phyloP scores from a whole-genome alignment of 148 eudicot genomes.

The Limonium bicolor region DNA sequence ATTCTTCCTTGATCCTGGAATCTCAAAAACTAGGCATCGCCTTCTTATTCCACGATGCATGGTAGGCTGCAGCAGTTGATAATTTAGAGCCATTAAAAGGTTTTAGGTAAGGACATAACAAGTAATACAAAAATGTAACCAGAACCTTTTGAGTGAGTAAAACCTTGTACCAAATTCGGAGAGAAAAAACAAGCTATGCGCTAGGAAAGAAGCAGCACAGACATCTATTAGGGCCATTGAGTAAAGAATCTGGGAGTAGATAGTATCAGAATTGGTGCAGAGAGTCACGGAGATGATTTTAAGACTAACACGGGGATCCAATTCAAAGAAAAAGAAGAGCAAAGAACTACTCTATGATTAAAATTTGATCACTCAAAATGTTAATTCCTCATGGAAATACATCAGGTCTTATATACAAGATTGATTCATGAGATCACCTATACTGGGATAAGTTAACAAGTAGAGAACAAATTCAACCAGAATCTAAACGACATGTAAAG shows the following conservation, averaged over 20 bases:
- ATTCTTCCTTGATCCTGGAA: slow-evolving; percentile 42
- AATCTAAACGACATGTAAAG: not conserved
- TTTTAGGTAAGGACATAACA: not conserved
- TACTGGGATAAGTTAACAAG: no score
- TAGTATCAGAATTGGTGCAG: no score
- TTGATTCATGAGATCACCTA: no score
- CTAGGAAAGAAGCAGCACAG: no score
- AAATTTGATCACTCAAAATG: not conserved
- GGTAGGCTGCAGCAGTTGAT: slow-evolving; percentile 24
- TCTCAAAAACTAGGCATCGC: slow-evolving; percentile 86
- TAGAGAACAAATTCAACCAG: not conserved
- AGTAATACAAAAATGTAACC: not conserved
- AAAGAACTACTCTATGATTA: not conserved
- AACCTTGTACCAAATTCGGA: not conserved
- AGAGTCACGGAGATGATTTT: no score
- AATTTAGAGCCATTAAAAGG: not conserved
- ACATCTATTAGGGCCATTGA: no score
- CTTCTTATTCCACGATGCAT: slow-evolving; percentile 66
- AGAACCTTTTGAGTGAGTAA: not conserved
- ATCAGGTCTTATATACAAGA: no score
- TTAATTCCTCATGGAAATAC: no score
- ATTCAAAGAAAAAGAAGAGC: not conserved
- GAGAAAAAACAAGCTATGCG: not conserved
- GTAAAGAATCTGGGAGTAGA: no score
- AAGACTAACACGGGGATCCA: no score